Percentiles rank a stretch among this genome's conserved stretches.
Conservation (phyloP, 495 filamentous ascomycete species). For the Daldinia childiae region DNA sequence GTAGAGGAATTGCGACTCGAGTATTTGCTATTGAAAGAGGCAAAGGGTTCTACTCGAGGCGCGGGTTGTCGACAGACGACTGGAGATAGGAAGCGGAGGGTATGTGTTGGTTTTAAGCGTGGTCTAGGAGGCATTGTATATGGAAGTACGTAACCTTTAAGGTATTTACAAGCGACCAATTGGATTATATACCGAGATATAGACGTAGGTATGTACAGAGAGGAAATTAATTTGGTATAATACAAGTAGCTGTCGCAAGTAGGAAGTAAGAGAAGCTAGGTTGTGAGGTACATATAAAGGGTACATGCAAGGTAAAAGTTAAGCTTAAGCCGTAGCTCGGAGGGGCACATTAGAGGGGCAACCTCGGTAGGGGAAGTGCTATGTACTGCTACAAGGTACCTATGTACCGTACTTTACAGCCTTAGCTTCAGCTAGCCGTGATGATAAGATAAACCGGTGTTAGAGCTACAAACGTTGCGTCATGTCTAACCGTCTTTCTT, state of each 20-base stretch:
- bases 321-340: conserved; percentile 9
- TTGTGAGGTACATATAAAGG: too few relatives aligned
- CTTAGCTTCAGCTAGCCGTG: too few relatives aligned
- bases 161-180: background rate
- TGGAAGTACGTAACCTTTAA: too few relatives aligned
- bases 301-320: background rate
- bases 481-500: too few relatives aligned
- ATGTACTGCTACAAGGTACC: too few relatives aligned
- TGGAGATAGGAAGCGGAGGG: background rate
- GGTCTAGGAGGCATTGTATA: conserved; percentile 33
- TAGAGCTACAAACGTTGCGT: too few relatives aligned
- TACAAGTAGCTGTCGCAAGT: background rate
- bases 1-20: background rate
- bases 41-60: too few relatives aligned
- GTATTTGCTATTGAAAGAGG: background rate
- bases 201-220: background rate
- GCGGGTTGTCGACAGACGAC: conserved; percentile 8
- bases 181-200: background rate
- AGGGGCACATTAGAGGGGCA: conserved; percentile 19
- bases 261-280: background rate
- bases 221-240: background rate
- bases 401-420: too few relatives aligned
- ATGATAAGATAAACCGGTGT: too few relatives aligned
- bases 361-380: conserved; percentile 1
- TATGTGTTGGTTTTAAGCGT: conserved; percentile 16